Base-by-base conservation (phyloP, 495 filamentous ascomycete genomes). In the Aspergillus bertholletiae region DNA sequence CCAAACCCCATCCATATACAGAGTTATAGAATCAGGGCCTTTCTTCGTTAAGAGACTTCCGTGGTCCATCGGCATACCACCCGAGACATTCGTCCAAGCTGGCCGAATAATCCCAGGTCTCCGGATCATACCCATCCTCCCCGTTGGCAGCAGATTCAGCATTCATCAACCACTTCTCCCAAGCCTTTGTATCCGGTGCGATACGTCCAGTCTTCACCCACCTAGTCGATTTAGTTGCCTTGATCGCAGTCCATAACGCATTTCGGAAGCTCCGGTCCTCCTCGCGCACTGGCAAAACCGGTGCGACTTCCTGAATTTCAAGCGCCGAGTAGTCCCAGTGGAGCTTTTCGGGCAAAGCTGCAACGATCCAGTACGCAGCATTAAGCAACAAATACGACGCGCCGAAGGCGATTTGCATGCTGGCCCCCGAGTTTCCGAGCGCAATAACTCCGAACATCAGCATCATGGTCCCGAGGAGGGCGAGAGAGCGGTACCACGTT, bases 311-410 rank as follows among this genome's bases (percentile, higher is more conserved):
- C 46, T 32, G n/a, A n/a, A 49, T 49, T 1, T 35, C 5, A 3
- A 49, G 46, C 18, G 46, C 26, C 5, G 46, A 30, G 17, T 49
- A 49, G 9, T 49, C 46, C 46, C 46, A 49, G 28, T 49, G 46
- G 3, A 49, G 28, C 17, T 15, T 30, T 28, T 49, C 46, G 1
- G 46, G 46, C 46, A 49, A 30, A n/a, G 46, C 46, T 5, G 27
- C 46, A 15, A 49, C 46, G 26, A 49, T 20, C 46, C 46, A 49
- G 28, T 35, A 49, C 1, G 46, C 46, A n/a, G 46, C 46, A 26
- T 49, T 49, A n/a, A 49, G 46, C 15, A 49, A 4, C 8, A 49
- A 28, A 23, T 49, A 49, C 5, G 46, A 35, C 22, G 46, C 28
- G 26, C 28, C 46, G 18, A 49, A 49, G 15, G 27, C 46, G 12